Evolutionary conservation across 73 alveolate species (phyloP).

Genomic region (Stentor coeruleus): DNA sequence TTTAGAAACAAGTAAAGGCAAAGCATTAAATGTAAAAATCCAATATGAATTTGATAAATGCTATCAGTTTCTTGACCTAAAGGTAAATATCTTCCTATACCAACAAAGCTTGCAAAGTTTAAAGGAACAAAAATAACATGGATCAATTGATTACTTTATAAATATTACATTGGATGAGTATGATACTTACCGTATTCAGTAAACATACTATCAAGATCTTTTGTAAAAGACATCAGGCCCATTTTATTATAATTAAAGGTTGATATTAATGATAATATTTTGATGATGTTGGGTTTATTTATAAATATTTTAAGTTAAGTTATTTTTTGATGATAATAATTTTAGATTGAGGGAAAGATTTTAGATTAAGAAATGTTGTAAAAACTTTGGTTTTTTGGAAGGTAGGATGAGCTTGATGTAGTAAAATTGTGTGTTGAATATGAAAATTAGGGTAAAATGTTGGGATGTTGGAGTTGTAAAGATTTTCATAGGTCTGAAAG

Average conservation of each 20-base stretch:
- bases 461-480: too few species aligned
- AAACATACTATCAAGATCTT: not conserved
- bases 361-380: too few species aligned
- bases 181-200: constrained; percentile 23
- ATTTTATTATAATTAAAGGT: constrained; percentile 9
- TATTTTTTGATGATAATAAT: too few species aligned
- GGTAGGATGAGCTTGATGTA: too few species aligned
- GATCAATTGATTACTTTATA: constrained; percentile 24
- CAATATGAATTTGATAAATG: constrained; percentile 11
- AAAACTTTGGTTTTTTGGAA: too few species aligned
- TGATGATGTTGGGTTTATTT: too few species aligned
- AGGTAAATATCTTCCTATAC: constrained; percentile 14
- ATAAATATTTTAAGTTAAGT: too few species aligned
- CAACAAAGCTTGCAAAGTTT: not conserved
- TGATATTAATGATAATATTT: too few species aligned
- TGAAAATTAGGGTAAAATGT: too few species aligned
- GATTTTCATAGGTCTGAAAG: too few species aligned
- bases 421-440: too few species aligned
- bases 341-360: too few species aligned
- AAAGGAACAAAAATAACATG: constrained; percentile 29
- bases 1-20: constrained; percentile 10
- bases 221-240: not conserved
- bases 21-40: not conserved
- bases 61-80: not conserved
- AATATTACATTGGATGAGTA: not conserved